A percentile compares a stretch with the other conserved stretches of the same genome.
Conservation (phyloP, 805 yeast genomes). For the Wickerhamiella sergipiensis region DNA sequence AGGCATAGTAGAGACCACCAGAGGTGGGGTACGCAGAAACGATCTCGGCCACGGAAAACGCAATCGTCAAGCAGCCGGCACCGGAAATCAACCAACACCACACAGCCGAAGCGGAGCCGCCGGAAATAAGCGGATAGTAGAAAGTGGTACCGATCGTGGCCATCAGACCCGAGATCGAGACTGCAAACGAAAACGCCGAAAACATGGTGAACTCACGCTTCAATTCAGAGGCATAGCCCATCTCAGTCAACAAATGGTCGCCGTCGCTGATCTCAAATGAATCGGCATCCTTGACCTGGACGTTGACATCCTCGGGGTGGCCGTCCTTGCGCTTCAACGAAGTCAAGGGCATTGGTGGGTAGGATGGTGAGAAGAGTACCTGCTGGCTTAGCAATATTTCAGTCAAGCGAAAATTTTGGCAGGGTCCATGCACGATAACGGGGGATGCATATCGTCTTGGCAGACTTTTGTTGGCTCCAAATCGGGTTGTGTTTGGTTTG, state of each 20-base stretch:
- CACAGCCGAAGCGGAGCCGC: conserved; percentile 49
- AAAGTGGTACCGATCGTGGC: conserved; percentile 48
- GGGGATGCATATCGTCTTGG: neutral
- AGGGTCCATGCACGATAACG: neutral
- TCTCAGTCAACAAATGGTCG: conserved; percentile 19
- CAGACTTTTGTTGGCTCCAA: neutral
- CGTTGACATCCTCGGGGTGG: neutral
- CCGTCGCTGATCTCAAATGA: neutral
- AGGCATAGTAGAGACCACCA: conserved; percentile 60
- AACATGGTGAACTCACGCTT: conserved; percentile 42
- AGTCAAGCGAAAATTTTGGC: neutral
- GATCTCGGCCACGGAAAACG: conserved; percentile 48
- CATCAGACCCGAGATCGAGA: conserved; percentile 50
- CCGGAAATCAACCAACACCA: conserved; percentile 53
- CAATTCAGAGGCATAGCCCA: conserved; percentile 53
- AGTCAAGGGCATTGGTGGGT: neutral
- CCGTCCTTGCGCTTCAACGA: neutral
- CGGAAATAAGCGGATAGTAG: conserved; percentile 33
- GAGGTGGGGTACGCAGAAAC: conserved; percentile 63
- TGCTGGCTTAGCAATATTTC: neutral
- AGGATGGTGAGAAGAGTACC: neutral
- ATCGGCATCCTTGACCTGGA: neutral
- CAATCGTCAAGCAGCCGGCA: conserved; percentile 39
- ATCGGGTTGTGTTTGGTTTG: too few species aligned
- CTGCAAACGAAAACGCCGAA: conserved; percentile 51